Evolutionary conservation across 441 rosid genomes (phyloP), one percentile per base, ranked within the genome.

Genomic region (Adansonia rubrostipa): DNA sequence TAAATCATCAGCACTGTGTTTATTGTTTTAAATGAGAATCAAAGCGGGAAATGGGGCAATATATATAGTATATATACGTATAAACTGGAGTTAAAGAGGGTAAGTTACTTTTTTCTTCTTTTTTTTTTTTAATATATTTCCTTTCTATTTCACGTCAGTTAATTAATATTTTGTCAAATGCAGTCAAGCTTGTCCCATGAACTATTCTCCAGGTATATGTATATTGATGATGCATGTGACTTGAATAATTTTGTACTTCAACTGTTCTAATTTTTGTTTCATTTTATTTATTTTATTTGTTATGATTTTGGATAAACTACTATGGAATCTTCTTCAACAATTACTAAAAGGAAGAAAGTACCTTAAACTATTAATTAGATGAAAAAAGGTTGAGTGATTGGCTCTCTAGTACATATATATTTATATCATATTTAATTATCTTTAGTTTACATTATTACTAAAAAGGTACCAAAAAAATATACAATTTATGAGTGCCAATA

Each of bases 31-130:
- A 78, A 63, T 53, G 82, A 48, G 78, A 72, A 64, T 44, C 65
- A 63, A 74, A 61, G 80, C 78, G 7, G 67, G 80, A 84, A 71
- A 40, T 58, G 45, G 67, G 69, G 74, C 60, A 71, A 70, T 42
- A 65, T 66, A 67, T 68, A 20, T 47, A 36, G 40, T 36, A 15
- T 14, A 51, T 0, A 60, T 60, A 14, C 9, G 22, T 60, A 60
- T 60, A 66, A 53, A 15, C 62, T 71, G 62, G 75, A 53, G 75
- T 71, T 71, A 65, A 77, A 76, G 64, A 54, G 61, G 80, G 87
- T 86, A 84, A 84, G 87, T 84, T 68, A 10, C 66, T 33, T 62
- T 57, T 53, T 66, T 50, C 10, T 28, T 42, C 61, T 33, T 53
- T 47, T 42, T 50, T 78, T 9, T 53, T 19, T 20, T 4, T 13